Percentiles rank a stretch among this genome's conserved stretches.
phyloP scores from a whole-genome alignment of 495 filamentous ascomycete genomes.

The Ascobolus immersus region DNA sequence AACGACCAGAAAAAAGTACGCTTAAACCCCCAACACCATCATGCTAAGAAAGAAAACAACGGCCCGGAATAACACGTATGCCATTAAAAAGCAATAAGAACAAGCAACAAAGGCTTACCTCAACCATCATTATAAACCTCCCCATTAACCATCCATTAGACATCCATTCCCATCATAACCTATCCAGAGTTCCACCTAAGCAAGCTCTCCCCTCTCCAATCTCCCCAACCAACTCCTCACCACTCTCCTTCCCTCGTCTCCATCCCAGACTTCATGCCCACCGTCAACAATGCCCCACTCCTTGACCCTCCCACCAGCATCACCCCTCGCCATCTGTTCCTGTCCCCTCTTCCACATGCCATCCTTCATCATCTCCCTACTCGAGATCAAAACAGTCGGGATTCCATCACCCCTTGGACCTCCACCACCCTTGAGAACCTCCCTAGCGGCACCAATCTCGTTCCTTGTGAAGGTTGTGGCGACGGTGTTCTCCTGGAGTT shows the following conservation, averaged over 20 bases:
- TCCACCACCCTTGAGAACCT: too few relatives aligned
- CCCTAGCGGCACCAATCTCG: constrained; percentile 48
- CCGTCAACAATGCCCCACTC: constrained; percentile 68
- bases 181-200: neutral
- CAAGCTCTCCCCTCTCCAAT: constrained; percentile 16
- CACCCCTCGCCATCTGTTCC: constrained; percentile 19
- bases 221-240: constrained; percentile 44
- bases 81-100: neutral
- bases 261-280: constrained; percentile 70
- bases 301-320: constrained; percentile 54
- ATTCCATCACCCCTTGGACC: constrained; percentile 37
- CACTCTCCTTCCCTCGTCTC: constrained; percentile 34
- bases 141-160: neutral
- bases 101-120: neutral
- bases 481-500: constrained; percentile 77
- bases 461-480: constrained; percentile 56
- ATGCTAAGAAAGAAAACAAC: neutral
- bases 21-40: neutral
- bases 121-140: neutral
- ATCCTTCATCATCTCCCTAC: constrained; percentile 23
- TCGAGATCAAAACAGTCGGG: constrained; percentile 61
- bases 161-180: neutral
- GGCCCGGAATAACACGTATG: neutral
- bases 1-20: neutral
- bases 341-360: constrained; percentile 17